Conservation (phyloP, 768 basidiomycete genomes). For the Tricholoma saponaceum region DNA sequence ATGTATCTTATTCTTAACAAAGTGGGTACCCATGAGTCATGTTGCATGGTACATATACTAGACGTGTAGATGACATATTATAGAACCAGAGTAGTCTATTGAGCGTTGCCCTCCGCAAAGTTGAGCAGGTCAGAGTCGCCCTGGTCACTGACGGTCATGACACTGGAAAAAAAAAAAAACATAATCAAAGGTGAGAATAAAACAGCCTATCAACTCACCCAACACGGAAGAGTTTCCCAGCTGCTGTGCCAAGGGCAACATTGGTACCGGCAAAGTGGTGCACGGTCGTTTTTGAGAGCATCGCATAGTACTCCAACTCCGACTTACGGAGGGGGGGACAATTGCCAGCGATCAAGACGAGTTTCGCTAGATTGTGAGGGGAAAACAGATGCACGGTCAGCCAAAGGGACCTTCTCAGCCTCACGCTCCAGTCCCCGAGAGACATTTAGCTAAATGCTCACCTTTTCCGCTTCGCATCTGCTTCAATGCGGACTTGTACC, state of each 20-base stretch:
- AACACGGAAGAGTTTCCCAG: conserved; percentile 98
- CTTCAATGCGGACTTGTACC: conserved; percentile 98
- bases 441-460: conserved; percentile 48
- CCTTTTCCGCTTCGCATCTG: conserved; percentile 98
- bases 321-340: conserved; percentile 99
- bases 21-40: background rate
- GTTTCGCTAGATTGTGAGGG: conserved; percentile 69
- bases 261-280: conserved; percentile 99
- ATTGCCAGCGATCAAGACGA: conserved; percentile 97
- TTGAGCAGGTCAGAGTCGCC: conserved; percentile 95
- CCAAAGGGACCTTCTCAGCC: conserved; percentile 98
- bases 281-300: conserved; percentile 98
- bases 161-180: conserved; percentile 41
- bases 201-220: conserved; percentile 47
- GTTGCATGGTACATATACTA: conserved; percentile 6
- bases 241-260: conserved; percentile 97
- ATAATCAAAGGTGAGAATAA: conserved; percentile 15
- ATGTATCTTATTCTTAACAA: background rate
- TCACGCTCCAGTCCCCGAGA: conserved; percentile 94
- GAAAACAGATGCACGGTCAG: conserved; percentile 43
- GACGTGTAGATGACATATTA: background rate
- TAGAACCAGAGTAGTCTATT: conserved; percentile 17
- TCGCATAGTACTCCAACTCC: conserved; percentile 99
- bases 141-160: conserved; percentile 95
- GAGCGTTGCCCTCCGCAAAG: conserved; percentile 70